Percentiles rank a stretch among this genome's conserved stretches.
These are phyloP conservation scores for Radiomyces spectabilis DNA, from an alignment of 192 early-diverging fungal species.

Conservation along the genomic window DNA sequence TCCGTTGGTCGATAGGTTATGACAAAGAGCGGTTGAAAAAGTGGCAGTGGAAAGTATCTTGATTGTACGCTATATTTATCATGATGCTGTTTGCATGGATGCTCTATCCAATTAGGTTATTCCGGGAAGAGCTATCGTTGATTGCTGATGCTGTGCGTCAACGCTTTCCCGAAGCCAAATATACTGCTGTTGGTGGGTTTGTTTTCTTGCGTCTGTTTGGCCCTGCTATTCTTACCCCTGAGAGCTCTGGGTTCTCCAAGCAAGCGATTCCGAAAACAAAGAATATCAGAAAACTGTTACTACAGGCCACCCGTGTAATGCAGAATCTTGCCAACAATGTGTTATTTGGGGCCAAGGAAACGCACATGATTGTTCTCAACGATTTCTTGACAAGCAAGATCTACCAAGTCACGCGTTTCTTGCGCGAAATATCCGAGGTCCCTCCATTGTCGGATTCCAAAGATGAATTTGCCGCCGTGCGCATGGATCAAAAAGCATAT, in stretches of 20 bases:
- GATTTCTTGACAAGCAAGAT: constrained; percentile 79
- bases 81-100: not conserved
- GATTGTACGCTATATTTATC: not conserved
- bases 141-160: constrained; percentile 66
- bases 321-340: constrained; percentile 96
- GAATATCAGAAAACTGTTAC: constrained; percentile 70
- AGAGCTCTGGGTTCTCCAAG: constrained; percentile 62
- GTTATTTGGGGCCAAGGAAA: constrained; percentile 92
- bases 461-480: not conserved
- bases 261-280: constrained; percentile 49
- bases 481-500: constrained; percentile 8
- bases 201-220: constrained; percentile 93
- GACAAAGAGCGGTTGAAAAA: constrained; percentile 37
- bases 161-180: constrained; percentile 75
- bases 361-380: constrained; percentile 85
- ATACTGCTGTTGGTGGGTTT: constrained; percentile 87
- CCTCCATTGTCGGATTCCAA: not conserved
- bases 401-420: constrained; percentile 64
- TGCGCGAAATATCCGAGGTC: constrained; percentile 63
- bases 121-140: constrained; percentile 73
- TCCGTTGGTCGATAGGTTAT: too few relatives aligned
- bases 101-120: constrained; percentile 20
- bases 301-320: constrained; percentile 90
- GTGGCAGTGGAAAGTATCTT: constrained; percentile 48
- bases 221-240: constrained; percentile 88